A percentile compares a stretch with the other conserved stretches of the same genome.
phyloP scores from a whole-genome alignment of 768 basidiomycete genomes.

The Cystobasidium onofrii region DNA sequence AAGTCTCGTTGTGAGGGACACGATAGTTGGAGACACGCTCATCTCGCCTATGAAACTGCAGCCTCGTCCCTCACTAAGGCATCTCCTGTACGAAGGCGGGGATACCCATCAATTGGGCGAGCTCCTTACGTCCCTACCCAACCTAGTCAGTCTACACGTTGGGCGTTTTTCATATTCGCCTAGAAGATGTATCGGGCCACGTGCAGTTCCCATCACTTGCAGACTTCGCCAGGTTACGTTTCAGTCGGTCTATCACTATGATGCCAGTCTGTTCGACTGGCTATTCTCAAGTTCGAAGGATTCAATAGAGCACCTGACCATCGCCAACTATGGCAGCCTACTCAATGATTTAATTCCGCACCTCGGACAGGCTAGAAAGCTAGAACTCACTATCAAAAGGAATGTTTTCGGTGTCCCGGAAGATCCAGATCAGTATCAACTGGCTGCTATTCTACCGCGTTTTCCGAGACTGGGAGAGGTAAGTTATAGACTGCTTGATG shows the following conservation, averaged over 20 bases:
- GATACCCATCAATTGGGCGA: not conserved
- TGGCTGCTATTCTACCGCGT: not conserved
- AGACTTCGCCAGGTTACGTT: not conserved
- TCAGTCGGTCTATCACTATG: slow-evolving; percentile 12
- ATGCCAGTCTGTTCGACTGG: not conserved
- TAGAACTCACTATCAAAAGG: not conserved
- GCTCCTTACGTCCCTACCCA: not conserved
- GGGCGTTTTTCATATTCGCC: not conserved
- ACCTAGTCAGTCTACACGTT: not conserved
- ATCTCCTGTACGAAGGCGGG: slow-evolving; percentile 12
- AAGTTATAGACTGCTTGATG: not conserved
- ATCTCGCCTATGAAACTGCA: not conserved
- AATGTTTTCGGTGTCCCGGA: not conserved
- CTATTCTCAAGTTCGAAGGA: not conserved
- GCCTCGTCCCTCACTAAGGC: not conserved
- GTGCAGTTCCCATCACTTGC: not conserved
- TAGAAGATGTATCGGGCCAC: not conserved
- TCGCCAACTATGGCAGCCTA: slow-evolving; percentile 8
- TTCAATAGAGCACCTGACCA: not conserved
- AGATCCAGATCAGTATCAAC: not conserved
- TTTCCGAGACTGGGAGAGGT: not conserved
- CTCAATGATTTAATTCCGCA: not conserved
- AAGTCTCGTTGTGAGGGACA: not conserved
- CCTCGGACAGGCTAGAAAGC: not conserved
- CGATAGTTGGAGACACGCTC: not conserved